Conservation (phyloP, 2,329 filamentous ascomycete species). For the Daldinia sp. region DNA sequence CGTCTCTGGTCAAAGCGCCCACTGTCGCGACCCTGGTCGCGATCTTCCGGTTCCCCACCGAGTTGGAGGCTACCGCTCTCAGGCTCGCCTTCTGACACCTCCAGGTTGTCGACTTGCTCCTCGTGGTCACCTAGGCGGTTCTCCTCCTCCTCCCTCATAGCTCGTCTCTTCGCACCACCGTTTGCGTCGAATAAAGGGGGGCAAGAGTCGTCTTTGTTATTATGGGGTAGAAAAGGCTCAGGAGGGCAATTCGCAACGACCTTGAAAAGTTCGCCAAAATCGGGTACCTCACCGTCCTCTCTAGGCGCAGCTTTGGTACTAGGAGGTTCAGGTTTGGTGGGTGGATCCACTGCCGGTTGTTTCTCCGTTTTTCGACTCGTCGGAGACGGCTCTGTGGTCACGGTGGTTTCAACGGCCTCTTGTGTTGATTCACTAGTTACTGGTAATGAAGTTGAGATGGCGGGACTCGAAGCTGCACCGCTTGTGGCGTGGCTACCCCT, state of each 20-base stretch:
- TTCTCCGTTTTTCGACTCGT: constrained; percentile 43
- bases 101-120: constrained; percentile 55
- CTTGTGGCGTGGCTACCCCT: constrained; percentile 83
- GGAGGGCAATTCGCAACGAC: constrained; percentile 37
- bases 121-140: constrained; percentile 59
- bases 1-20: constrained; percentile 66
- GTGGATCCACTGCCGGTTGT: constrained; percentile 35
- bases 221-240: constrained; percentile 52
- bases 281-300: constrained; percentile 29
- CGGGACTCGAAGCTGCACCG: constrained; percentile 82
- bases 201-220: constrained; percentile 50
- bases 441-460: constrained; percentile 68
- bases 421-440: constrained; percentile 60
- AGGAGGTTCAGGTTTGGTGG: constrained; percentile 13
- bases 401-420: constrained; percentile 51
- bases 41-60: constrained; percentile 90
- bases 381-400: constrained; percentile 47
- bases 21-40: constrained; percentile 62
- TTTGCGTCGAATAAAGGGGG: constrained; percentile 84
- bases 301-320: constrained; percentile 7
- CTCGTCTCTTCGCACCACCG: constrained; percentile 82
- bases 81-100: constrained; percentile 73
- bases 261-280: constrained; percentile 42
- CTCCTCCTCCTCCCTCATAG: constrained; percentile 78
- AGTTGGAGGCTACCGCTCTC: constrained; percentile 87